Evolutionary conservation across 129 eudicot genomes (phyloP).

Genomic region (Mikania micrantha): DNA sequence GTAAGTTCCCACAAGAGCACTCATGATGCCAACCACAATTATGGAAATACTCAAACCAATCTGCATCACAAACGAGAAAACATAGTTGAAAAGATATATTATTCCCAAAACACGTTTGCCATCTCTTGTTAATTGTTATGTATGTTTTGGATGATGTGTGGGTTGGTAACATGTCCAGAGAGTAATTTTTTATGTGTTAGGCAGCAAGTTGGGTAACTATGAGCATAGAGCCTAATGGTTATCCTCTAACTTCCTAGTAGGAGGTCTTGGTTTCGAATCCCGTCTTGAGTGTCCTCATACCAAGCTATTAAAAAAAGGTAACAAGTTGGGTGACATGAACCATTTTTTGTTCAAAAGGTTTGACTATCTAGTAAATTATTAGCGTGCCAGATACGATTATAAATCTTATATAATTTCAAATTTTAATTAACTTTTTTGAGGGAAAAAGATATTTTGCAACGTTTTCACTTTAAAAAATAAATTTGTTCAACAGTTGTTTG

Average conservation of each 20-base stretch:
- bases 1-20: constrained; percentile 65
- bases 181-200: too few species aligned
- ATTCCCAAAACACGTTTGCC: neutral
- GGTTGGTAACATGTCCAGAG: too few species aligned
- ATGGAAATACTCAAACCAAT: constrained; percentile 40
- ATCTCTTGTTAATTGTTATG: neutral
- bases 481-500: neutral
- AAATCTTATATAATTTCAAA: neutral
- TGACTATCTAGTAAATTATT: neutral
- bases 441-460: neutral
- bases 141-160: neutral
- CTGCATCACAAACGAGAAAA: constrained; percentile 21
- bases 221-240: too few species aligned
- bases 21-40: constrained; percentile 46
- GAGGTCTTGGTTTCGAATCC: too few species aligned
- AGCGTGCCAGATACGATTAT: neutral
- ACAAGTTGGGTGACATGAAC: too few species aligned
- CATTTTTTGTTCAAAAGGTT: neutral
- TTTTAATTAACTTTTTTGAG: neutral
- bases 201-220: too few species aligned
- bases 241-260: too few species aligned
- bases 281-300: too few species aligned
- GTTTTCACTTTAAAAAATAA: neutral
- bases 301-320: too few species aligned
- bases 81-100: neutral